Base-by-base conservation (phyloP, 768 basidiomycete genomes). In the Chalciporus sphaerocephalus region DNA sequence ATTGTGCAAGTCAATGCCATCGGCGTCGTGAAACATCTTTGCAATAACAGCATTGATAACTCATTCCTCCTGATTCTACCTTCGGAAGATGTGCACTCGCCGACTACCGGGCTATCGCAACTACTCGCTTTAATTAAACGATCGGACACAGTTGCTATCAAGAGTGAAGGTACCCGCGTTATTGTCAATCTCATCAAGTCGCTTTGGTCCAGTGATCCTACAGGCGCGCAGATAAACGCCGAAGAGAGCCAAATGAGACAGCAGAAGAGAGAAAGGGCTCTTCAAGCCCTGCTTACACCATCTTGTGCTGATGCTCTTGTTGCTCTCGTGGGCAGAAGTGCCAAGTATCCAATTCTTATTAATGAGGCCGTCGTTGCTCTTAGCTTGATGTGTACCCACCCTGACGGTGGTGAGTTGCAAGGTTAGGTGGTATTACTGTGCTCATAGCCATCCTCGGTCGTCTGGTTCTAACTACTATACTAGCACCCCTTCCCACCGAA, bases 281-380 rank as follows among this genome's bases (percentile, higher is more conserved):
- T 85, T 45, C 67, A 71, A 41, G 60, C 66, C 2, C 61, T 88
- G 16, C 66, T 76, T 24, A 79, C 72, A 12, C 60, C 68, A n/a
- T 73, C 80, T 15, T 79, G 78, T 47, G 77, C 80, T 0, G 72
- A 73, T 4, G 76, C 81, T 21, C 72, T 98, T 24, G 77, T 81
- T 1, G 80, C 76, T 44, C 78, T 96, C 46, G 72, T 94, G 15
- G 79, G 79, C 20, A 76, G 85, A 50, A 90, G 89, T 59, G 79
- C 75, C 51, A 85, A 83, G 60, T 92, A 91, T 60, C 85, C 89
- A 1, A 72, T 92, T 32, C 73, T 98, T 24, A 78, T 96, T 43
- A 95, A 92, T 54, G 95, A 98, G 64, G 89, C 85, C 2, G 73
- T 94, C 17, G 79, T 96, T 34, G 88, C 89, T 4, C 66, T 95